A percentile compares a stretch with the other conserved stretches of the same genome.
phyloP scores from a whole-genome alignment of 345 rosid genomes.

The Gynandropsis gynandra region DNA sequence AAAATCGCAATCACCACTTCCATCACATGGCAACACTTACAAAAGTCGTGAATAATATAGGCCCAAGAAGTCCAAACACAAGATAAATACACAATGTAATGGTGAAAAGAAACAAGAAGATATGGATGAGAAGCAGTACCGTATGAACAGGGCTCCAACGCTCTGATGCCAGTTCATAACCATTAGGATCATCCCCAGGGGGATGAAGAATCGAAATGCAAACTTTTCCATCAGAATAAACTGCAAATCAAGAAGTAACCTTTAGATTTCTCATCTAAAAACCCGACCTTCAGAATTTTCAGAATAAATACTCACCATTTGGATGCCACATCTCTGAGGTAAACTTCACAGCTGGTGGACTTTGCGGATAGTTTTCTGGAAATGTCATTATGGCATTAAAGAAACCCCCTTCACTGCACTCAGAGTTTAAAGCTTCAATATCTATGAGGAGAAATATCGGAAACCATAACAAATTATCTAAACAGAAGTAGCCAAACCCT shows the following conservation, averaged over 20 bases:
- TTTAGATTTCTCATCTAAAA: constrained; percentile 11
- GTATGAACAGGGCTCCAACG: constrained; percentile 89
- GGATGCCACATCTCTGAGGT: constrained; percentile 91
- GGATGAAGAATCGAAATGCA: constrained; percentile 92
- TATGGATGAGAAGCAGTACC: constrained; percentile 23
- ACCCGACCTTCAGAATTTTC: background rate
- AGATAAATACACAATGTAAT: too few species aligned
- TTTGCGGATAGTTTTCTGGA: constrained; percentile 53
- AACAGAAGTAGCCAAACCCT: too few species aligned
- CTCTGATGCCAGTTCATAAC: constrained; percentile 84
- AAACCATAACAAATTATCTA: constrained; percentile 3
- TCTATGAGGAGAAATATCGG: background rate
- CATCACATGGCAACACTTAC: too few species aligned
- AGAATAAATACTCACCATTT: constrained; percentile 43
- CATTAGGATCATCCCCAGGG: constrained; percentile 88
- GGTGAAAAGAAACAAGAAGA: constrained; percentile 12
- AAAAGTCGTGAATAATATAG: too few species aligned
- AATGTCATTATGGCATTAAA: constrained; percentile 80
- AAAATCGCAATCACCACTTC: too few species aligned
- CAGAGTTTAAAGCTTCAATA: constrained; percentile 2
- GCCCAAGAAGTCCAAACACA: too few species aligned
- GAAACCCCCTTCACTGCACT: constrained; percentile 74
- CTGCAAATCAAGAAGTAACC: constrained; percentile 25
- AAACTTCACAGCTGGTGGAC: constrained; percentile 76
- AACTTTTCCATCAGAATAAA: constrained; percentile 70